phyloP scores from a whole-genome alignment of 345 rosid genomes.

The sweet orange (Citrus sinensis) region DVS_A1.0 CM039168.1:28685001-28685500 shows the following conservation, averaged over 20 bases:
- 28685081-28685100: too few species aligned
- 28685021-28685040: too few species aligned
- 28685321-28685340: constrained; percentile 38
- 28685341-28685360: constrained; percentile 32
- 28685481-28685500: constrained; percentile 78
- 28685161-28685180: too few species aligned
- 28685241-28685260: constrained; percentile 9
- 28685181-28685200: too few species aligned
- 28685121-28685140: too few species aligned
- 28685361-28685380: constrained; percentile 55
- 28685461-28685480: constrained; percentile 66
- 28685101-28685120: too few species aligned
- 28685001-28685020: too few species aligned
- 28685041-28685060: too few species aligned
- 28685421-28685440: constrained; percentile 76
- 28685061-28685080: too few species aligned
- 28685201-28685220: neutral
- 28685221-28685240: neutral
- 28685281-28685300: constrained; percentile 24
- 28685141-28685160: too few species aligned
- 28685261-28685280: constrained; percentile 26
- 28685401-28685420: constrained; percentile 61
- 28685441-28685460: constrained; percentile 43
- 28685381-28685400: constrained; percentile 39
- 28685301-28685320: constrained; percentile 42